Conservation (phyloP, 2,329 filamentous ascomycete species). For the Fusarium staphyleae region DNA sequence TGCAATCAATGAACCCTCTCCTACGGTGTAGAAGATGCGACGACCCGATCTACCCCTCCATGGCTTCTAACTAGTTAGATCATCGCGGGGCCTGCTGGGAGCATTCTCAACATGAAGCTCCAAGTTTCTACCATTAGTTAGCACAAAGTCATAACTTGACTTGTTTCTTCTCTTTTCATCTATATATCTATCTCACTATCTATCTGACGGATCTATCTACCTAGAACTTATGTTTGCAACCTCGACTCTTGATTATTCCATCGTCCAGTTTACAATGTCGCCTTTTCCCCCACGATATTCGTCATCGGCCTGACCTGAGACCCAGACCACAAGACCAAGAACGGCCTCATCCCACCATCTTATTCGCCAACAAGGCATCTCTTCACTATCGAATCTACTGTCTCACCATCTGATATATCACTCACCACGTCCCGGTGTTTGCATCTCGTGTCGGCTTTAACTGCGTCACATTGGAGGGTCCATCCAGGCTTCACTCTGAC, state of each 20-base stretch:
- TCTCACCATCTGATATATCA: constrained; percentile 14
- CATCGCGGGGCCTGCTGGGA: neutral
- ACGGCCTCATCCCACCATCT: constrained; percentile 1
- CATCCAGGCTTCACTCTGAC: neutral
- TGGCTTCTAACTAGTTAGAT: neutral
- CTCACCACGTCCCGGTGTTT: constrained; percentile 25
- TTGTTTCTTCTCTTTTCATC: neutral
- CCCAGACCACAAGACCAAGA: constrained; percentile 26
- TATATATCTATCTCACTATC: too few species aligned
- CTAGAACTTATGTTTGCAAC: neutral
- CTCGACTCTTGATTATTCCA: constrained; percentile 4
- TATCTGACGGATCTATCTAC: neutral
- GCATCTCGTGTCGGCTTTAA: neutral
- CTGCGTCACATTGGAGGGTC: neutral
- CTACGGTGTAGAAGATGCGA: constrained; percentile 16
- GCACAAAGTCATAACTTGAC: constrained; percentile 3
- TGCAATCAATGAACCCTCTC: neutral
- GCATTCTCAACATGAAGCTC: neutral
- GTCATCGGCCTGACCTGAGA: constrained; percentile 33
- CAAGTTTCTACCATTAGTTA: neutral
- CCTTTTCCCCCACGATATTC: constrained; percentile 40
- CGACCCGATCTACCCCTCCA: constrained; percentile 21
- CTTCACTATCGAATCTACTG: constrained; percentile 8
- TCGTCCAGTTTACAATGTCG: constrained; percentile 27
- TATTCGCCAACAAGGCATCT: constrained; percentile 26